Conservation (phyloP, 352 stramenopile species). For the Phytophthora gonapodyides region DNA sequence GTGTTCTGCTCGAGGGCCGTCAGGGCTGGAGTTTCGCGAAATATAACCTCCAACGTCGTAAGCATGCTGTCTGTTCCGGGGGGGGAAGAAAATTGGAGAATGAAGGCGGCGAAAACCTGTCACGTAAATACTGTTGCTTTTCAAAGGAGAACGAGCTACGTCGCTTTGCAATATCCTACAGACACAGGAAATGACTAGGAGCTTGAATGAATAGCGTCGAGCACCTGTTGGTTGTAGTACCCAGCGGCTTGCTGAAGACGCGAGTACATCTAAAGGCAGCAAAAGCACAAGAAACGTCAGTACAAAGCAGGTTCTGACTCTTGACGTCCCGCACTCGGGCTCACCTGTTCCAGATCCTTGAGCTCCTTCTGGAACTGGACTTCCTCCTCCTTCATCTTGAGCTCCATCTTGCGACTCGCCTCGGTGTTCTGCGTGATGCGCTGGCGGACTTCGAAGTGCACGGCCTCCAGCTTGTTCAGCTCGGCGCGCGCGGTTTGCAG, state of each 20-base stretch:
- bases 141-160: too few relatives aligned
- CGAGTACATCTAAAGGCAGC: slow-evolving; percentile 61
- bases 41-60: too few relatives aligned
- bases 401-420: slow-evolving; percentile 60
- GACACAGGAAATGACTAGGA: slow-evolving; percentile 17
- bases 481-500: slow-evolving; percentile 58
- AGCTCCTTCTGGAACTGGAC: slow-evolving; percentile 68
- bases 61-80: too few relatives aligned
- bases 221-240: slow-evolving; percentile 72
- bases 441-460: slow-evolving; percentile 54
- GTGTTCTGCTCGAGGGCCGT: too few relatives aligned
- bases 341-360: slow-evolving; percentile 63
- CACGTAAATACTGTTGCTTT: too few relatives aligned
- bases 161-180: too few relatives aligned
- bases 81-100: too few relatives aligned
- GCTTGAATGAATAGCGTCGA: slow-evolving; percentile 48
- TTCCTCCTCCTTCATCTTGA: slow-evolving; percentile 69
- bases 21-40: too few relatives aligned
- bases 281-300: slow-evolving; percentile 10
- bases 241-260: slow-evolving; percentile 62
- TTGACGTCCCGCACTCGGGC: background rate
- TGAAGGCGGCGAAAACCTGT: too few relatives aligned
- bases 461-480: slow-evolving; percentile 54
- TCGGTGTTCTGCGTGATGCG: slow-evolving; percentile 59
- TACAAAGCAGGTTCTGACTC: background rate